Evolutionary conservation across 106 monocot species (phyloP).

Genomic region (Dendrobium officinale): DNA sequence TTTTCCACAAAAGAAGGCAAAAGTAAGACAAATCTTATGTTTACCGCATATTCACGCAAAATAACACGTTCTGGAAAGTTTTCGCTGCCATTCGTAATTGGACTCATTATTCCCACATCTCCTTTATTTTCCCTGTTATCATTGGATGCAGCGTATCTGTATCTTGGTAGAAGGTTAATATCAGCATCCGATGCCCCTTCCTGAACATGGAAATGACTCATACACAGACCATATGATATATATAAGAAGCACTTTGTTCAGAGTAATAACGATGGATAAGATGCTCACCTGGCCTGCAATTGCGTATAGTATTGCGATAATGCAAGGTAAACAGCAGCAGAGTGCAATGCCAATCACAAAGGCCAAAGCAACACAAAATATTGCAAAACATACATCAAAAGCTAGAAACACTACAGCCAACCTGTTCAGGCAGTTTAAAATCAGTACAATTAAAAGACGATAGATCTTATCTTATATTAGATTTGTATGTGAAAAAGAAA

Average conservation of each 20-base stretch:
- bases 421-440: constrained; percentile 25
- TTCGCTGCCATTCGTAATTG: constrained; percentile 32
- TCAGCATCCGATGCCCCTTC: constrained; percentile 94
- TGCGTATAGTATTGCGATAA: constrained; percentile 88
- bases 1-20: too few relatives aligned
- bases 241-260: background rate
- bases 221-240: background rate
- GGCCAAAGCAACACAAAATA: constrained; percentile 77
- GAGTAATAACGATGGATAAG: background rate
- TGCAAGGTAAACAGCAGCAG: constrained; percentile 87
- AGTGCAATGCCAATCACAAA: constrained; percentile 81
- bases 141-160: constrained; percentile 41
- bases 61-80: constrained; percentile 30
- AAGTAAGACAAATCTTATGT: too few relatives aligned
- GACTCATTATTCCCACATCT: constrained; percentile 63
- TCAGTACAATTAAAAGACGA: background rate
- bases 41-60: constrained; percentile 75
- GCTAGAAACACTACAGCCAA: constrained; percentile 70
- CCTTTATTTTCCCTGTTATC: constrained; percentile 26
- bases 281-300: constrained; percentile 62
- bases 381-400: constrained; percentile 75
- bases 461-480: background rate
- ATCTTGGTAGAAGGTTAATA: constrained; percentile 74
- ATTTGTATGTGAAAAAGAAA: background rate
- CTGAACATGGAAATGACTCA: constrained; percentile 12